Evolutionary conservation across 495 filamentous ascomycete genomes (phyloP).

Genomic region (Penicillium turbatum): DNA sequence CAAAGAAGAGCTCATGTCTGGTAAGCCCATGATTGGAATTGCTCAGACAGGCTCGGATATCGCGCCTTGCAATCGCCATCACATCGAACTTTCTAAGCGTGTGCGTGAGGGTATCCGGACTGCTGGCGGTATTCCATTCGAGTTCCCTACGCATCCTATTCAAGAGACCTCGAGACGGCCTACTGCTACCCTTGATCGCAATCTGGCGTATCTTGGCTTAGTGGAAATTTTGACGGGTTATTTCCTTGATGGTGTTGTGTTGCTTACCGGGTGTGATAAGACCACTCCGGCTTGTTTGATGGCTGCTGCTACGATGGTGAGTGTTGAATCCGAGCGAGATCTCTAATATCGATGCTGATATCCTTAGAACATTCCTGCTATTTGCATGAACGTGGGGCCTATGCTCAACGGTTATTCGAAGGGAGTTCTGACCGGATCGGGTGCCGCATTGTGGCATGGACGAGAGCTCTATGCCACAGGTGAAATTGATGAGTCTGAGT

Average conservation of each 20-base stretch:
- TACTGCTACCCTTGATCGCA: constrained; percentile 51
- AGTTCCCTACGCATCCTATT: constrained; percentile 55
- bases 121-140: constrained; percentile 52
- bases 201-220: constrained; percentile 48
- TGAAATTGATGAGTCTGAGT: constrained; percentile 44
- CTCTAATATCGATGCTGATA: background rate
- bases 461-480: constrained; percentile 50
- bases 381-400: constrained; percentile 53
- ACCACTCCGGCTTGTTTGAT: constrained; percentile 53
- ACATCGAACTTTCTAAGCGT: constrained; percentile 49
- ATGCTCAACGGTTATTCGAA: constrained; percentile 52
- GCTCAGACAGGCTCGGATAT: constrained; percentile 54
- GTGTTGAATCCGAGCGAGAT: constrained; percentile 10
- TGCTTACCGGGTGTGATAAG: constrained; percentile 57
- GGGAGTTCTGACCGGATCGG: constrained; percentile 41
- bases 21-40: constrained; percentile 55
- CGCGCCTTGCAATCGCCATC: constrained; percentile 51
- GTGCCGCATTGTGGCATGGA: constrained; percentile 49
- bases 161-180: constrained; percentile 49
- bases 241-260: constrained; percentile 51
- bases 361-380: constrained; percentile 48
- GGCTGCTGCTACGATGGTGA: constrained; percentile 53
- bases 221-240: constrained; percentile 52
- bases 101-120: constrained; percentile 51
- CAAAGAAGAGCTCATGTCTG: constrained; percentile 49